Evolutionary conservation across 768 basidiomycete genomes (phyloP), one percentile per base, ranked within the genome.

Genomic region (Leucogyrophana mollusca): DNA sequence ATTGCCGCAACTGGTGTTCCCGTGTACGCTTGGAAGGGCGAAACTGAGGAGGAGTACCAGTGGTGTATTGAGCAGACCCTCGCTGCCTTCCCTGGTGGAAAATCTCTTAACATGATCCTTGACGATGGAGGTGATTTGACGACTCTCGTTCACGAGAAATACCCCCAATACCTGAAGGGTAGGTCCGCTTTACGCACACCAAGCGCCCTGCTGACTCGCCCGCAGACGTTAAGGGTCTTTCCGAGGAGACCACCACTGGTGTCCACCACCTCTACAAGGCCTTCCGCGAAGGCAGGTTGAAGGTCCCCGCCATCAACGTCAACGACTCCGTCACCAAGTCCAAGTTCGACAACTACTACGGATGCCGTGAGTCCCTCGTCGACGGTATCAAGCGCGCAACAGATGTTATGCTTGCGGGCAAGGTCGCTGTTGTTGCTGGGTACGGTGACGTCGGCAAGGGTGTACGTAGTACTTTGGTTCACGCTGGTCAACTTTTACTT

Each of bases 341-440:
- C 66, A 99, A 99, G 79, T 99, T 99, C 67, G 89, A 94, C 73
- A 92, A 93, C 76, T 88, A 92, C 73, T 99, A 99, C 67, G 96
- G 96, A 52, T 99, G 96, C 76, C 92, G 96, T 64, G 96, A 99
- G 72, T 99, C 96, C 24, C 90, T 99, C 53, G 96, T 99, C 51
- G 96, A 99, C 67, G 96, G 96, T 59, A 97, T 99, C 77, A 99
- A 99, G 83, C 94, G 96, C 63, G 96, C 96, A 49, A 99, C 96
- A 54, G 96, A 99, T 68, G 92, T 99, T 68, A 99, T 99, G 96
- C 85, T 99, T 67, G 96, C 96, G 56, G 96, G 95, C 43, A 99
- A 99, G 76, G 94, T 99, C 55, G 94, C 94, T 43, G 91, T 98
- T 55, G 96, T 99, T 56, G 96, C 96, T 56, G 96, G 96, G 47